Conservation (phyloP, 1,139 yeast species). For the Candida sp. region DNA sequence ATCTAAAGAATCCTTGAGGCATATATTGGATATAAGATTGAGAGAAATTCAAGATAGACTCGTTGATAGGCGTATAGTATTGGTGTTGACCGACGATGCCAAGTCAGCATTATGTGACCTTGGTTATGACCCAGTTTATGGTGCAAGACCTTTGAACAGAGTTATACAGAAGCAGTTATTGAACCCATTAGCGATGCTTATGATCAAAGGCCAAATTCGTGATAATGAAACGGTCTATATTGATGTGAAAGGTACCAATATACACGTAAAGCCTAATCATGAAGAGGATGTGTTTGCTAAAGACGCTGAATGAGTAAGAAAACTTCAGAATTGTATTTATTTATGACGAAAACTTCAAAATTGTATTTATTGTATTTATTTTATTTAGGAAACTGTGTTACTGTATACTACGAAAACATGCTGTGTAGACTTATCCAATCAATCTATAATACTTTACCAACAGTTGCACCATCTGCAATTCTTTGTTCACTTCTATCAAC, state of each 20-base stretch:
- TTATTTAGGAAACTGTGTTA: not conserved
- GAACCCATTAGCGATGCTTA: conserved; percentile 79
- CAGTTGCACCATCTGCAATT: conserved; percentile 40
- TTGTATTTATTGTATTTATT: not conserved
- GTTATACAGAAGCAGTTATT: conserved; percentile 76
- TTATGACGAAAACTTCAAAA: not conserved
- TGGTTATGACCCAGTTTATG: conserved; percentile 90
- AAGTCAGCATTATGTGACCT: conserved; percentile 74
- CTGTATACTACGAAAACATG: too few species aligned
- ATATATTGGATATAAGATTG: conserved; percentile 81
- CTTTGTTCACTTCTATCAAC: conserved; percentile 46
- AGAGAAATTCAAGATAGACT: conserved; percentile 77
- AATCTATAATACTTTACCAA: conserved; percentile 46
- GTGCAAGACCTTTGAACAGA: conserved; percentile 95
- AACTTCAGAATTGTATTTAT: not conserved
- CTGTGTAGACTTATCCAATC: not conserved
- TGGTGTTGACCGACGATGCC: conserved; percentile 59
- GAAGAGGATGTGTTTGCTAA: conserved; percentile 13
- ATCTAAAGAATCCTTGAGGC: conserved; percentile 66
- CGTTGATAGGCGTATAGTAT: conserved; percentile 70
- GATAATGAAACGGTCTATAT: conserved; percentile 63
- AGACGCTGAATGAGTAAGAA: not conserved
- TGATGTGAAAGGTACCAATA: conserved; percentile 19
- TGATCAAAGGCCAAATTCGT: conserved; percentile 76
- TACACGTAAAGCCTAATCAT: conserved; percentile 49